Evolutionary conservation across 2,329 filamentous ascomycete genomes (phyloP).

Genomic region (Beauveria sp.): DNA sequence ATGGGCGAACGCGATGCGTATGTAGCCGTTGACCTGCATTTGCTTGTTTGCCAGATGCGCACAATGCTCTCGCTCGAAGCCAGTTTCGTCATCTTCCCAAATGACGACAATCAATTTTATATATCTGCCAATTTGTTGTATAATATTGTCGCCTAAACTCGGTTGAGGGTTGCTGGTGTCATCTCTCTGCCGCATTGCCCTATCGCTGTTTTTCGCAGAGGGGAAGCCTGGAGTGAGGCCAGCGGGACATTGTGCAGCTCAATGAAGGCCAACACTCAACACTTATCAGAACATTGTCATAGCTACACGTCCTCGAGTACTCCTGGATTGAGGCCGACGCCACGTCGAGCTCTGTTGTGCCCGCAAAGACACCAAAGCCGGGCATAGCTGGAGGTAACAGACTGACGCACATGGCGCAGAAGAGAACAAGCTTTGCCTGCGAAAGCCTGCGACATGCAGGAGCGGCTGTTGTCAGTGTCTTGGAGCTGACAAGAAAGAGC

Average conservation of each 20-base stretch:
- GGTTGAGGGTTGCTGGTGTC: no score
- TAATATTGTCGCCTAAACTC: not conserved
- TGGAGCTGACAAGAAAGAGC: not conserved
- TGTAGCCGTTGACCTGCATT: not conserved
- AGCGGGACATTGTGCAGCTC: not conserved
- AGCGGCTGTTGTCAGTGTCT: not conserved
- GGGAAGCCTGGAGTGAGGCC: not conserved
- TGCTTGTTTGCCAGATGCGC: not conserved
- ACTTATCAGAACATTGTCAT: not conserved
- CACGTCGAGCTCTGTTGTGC: not conserved
- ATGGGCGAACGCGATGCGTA: not conserved
- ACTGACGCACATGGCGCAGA: not conserved
- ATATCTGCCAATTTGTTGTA: not conserved
- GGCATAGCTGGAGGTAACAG: not conserved
- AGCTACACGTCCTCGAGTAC: not conserved
- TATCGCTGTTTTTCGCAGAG: not conserved
- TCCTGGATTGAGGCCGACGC: not conserved
- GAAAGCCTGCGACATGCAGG: not conserved
- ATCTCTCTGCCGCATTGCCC: not conserved
- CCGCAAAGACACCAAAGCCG: not conserved
- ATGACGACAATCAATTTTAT: no score
- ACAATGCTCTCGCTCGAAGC: not conserved
- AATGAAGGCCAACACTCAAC: no score
- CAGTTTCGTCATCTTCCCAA: not conserved
- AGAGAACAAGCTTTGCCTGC: not conserved